Evolutionary conservation across 495 filamentous ascomycete species (phyloP), one percentile per base, ranked within the genome.

Genomic region (Coniosporium apollinis): DNA sequence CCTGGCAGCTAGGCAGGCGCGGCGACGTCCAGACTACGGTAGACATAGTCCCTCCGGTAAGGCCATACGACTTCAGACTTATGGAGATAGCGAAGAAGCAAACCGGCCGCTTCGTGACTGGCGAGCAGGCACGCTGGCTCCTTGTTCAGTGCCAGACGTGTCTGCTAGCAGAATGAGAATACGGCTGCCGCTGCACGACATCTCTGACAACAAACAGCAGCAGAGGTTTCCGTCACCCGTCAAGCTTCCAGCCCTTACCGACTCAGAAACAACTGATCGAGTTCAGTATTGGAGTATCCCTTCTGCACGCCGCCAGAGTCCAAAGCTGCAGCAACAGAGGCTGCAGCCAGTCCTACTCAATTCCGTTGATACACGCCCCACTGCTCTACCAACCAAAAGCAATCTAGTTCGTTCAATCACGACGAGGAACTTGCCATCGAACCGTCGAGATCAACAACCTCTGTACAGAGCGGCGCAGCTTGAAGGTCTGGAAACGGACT

Each of bases 1-100:
- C 33, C 54, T 97, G 43, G 89, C 89, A 25, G 69, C 70, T 14
- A 74, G 91, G 32, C 61, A 66, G 39, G 82, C 71, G 29, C 74
- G 66, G 11, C 65, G 57, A 37, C 67, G 69, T 43, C 46, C 44
- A 25, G 74, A 81, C 42, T 48, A 63, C 39, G 86, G 82, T 5
- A 73, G 78, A 46, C 68, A 75, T 37, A 82, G 74, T 33, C 84
- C 83, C n/a, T 65, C 69, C 4, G 62, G 54, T 21, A 97, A 94
- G 51, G 55, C 71, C 20, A 69, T 97, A 33, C 59, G 70, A 21
- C 52, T 97, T 5, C 75, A 72, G 22, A 86, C 72, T 18, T 64
- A 62, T 16, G 47, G 58, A 11, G 86, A 94, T 45, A 92, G 81
- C 5, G 55, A 71, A 16, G 89, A 94, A 49, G 78, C 73, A 1